A percentile compares a stretch with the other conserved stretches of the same genome.
Evolutionary conservation across 208 protist species (phyloP).

Genomic region (Sergeia podlipaevii): DNA sequence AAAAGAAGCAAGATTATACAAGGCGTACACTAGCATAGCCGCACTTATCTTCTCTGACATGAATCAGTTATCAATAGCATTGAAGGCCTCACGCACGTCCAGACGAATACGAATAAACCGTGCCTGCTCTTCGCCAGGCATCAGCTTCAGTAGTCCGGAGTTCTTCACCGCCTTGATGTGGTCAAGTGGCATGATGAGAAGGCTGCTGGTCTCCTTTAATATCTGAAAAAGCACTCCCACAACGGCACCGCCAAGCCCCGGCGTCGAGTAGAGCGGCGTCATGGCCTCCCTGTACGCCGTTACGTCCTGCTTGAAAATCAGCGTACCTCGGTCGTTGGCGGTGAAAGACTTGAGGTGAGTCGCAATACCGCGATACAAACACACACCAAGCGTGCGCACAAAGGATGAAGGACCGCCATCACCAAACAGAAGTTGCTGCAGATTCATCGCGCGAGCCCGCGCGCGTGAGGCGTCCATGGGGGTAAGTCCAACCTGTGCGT

Average conservation of each 20-base stretch:
- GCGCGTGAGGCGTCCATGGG: constrained; percentile 44
- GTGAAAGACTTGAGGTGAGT: constrained; percentile 68
- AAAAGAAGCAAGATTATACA: no score
- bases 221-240: constrained; percentile 81
- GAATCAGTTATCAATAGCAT: constrained; percentile 39
- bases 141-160: constrained; percentile 63
- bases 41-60: background rate
- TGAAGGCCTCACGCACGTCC: constrained; percentile 62
- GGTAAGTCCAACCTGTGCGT: no score
- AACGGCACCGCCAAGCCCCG: constrained; percentile 74
- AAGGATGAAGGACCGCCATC: constrained; percentile 79
- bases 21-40: no score
- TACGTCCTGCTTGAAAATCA: constrained; percentile 89
- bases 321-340: constrained; percentile 65
- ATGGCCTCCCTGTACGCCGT: constrained; percentile 86
- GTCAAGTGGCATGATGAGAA: constrained; percentile 78
- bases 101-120: constrained; percentile 74
- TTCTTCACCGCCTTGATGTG: constrained; percentile 84
- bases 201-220: constrained; percentile 78
- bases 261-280: constrained; percentile 55
- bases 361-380: constrained; percentile 76
- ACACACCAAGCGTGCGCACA: constrained; percentile 81
- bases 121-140: constrained; percentile 76
- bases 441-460: constrained; percentile 70
- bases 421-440: constrained; percentile 81